Conservation (phyloP, 1,139 yeast species). For the Tardiomyces depauwii region DNA sequence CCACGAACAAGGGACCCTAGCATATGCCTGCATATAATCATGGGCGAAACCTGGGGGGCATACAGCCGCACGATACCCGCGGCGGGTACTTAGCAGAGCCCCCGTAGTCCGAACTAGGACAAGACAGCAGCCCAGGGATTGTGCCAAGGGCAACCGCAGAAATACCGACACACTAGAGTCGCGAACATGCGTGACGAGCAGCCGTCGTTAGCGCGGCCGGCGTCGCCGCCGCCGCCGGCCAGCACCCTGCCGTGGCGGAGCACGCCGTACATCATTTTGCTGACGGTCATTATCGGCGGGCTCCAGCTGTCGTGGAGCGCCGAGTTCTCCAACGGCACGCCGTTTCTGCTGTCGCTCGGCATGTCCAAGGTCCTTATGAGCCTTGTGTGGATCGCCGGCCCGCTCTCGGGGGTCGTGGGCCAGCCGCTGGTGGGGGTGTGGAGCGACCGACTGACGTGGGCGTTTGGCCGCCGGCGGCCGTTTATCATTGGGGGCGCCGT, state of each 20-base stretch:
- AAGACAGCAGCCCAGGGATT: too few species aligned
- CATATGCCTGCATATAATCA: too few species aligned
- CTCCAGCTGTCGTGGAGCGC: slow-evolving; percentile 44
- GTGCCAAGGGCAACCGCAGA: too few species aligned
- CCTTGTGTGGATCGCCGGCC: slow-evolving; percentile 42
- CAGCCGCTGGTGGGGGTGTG: slow-evolving; percentile 40
- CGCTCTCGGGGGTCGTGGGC: slow-evolving; percentile 36
- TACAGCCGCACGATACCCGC: too few species aligned
- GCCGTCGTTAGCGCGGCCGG: too few species aligned
- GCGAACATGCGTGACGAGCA: too few species aligned
- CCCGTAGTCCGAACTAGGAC: too few species aligned
- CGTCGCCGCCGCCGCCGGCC: too few species aligned
- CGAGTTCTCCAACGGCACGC: slow-evolving; percentile 45
- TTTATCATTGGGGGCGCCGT: slow-evolving; percentile 33
- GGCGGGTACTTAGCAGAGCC: too few species aligned
- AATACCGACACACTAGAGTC: too few species aligned
- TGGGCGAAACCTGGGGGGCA: too few species aligned
- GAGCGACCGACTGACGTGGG: slow-evolving; percentile 31
- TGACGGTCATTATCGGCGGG: slow-evolving; percentile 39
- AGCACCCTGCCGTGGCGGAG: neutral
- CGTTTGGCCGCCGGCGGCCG: slow-evolving; percentile 33
- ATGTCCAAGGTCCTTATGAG: slow-evolving; percentile 35
- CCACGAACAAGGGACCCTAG: too few species aligned
- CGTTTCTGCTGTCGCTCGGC: slow-evolving; percentile 32
- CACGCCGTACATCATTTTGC: slow-evolving; percentile 1